These are phyloP conservation scores for Eucalyptus victrix DNA, from an alignment of 345 rosid genomes.

Conservation along the genomic window DNA sequence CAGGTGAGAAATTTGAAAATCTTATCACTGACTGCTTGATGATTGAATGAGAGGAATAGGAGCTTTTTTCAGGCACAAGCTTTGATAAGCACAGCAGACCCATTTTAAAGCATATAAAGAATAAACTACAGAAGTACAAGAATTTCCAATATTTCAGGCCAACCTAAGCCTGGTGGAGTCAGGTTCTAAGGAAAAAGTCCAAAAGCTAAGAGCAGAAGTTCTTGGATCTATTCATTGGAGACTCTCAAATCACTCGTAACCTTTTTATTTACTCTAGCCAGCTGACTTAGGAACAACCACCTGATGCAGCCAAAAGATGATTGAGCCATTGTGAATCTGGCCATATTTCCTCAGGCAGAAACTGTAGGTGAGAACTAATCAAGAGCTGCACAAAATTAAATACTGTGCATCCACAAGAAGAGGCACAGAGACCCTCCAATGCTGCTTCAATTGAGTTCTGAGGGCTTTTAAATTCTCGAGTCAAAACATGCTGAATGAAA, in stretches of 20 bases:
- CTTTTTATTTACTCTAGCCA: not conserved
- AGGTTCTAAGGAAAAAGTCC: not conserved
- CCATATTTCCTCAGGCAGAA: not conserved
- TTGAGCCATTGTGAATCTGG: not conserved
- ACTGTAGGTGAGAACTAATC: not conserved
- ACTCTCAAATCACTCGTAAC: not conserved
- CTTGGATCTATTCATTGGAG: not conserved
- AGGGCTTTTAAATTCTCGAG: not conserved
- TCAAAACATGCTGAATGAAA: not conserved
- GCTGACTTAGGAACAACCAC: not conserved
- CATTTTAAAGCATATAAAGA: not conserved
- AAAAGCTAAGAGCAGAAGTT: not conserved
- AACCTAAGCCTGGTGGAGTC: not conserved
- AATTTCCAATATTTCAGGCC: not conserved
- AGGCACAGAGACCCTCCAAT: not conserved
- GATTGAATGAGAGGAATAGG: not conserved
- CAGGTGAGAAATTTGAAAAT: not conserved
- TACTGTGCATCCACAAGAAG: not conserved
- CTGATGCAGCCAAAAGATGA: not conserved
- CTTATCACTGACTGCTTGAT: not conserved
- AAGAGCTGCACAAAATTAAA: not conserved
- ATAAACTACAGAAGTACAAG: not conserved
- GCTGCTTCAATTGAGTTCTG: not conserved
- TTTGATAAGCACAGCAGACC: not conserved
- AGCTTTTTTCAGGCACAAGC: not conserved